Percentiles rank a stretch among this genome's conserved stretches.
These are phyloP conservation scores for Salvia hispanica DNA, from an alignment of 257 asterid species.

Conservation along the genomic window DNA sequence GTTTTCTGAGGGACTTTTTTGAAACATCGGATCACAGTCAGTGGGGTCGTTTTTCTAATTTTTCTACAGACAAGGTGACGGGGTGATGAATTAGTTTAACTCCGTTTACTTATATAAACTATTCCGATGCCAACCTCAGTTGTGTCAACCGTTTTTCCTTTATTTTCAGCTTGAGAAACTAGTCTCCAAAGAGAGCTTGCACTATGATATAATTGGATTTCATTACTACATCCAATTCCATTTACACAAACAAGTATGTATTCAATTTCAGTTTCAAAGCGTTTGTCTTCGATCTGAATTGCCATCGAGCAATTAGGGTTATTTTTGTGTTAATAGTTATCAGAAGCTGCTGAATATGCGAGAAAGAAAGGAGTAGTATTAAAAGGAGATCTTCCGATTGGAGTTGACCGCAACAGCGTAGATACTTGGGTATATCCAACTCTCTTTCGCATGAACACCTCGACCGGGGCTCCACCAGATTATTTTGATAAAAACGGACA, in stretches of 20 bases:
- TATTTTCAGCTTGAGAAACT: constrained; percentile 88
- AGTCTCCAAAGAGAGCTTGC: constrained; percentile 67
- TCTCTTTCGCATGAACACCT: constrained; percentile 92
- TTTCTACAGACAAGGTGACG: constrained; percentile 71
- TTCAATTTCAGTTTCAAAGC: constrained; percentile 12
- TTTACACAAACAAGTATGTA: constrained; percentile 76
- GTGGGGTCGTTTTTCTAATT: constrained; percentile 87
- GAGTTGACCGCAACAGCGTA: constrained; percentile 91
- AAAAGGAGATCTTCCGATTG: constrained; percentile 98
- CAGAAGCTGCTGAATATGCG: constrained; percentile 94
- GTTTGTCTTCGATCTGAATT: constrained; percentile 24
- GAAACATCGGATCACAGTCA: constrained; percentile 97
- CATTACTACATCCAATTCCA: constrained; percentile 92
- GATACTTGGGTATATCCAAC: constrained; percentile 97
- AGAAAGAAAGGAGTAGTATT: constrained; percentile 78
- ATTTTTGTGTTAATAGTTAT: constrained; percentile 53
- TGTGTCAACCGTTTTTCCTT: constrained; percentile 27
- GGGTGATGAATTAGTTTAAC: constrained; percentile 5
- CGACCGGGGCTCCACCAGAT: constrained; percentile 99
- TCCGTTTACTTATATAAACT: constrained; percentile 3
- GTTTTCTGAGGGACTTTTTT: constrained; percentile 89
- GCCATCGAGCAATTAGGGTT: constrained; percentile 21
- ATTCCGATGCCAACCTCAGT: background rate
- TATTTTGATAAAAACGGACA: constrained; percentile 97
- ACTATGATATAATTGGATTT: constrained; percentile 70